phyloP scores from a whole-genome alignment of 2,329 filamentous ascomycete genomes.

The Arachnomyces sp. region DNA sequence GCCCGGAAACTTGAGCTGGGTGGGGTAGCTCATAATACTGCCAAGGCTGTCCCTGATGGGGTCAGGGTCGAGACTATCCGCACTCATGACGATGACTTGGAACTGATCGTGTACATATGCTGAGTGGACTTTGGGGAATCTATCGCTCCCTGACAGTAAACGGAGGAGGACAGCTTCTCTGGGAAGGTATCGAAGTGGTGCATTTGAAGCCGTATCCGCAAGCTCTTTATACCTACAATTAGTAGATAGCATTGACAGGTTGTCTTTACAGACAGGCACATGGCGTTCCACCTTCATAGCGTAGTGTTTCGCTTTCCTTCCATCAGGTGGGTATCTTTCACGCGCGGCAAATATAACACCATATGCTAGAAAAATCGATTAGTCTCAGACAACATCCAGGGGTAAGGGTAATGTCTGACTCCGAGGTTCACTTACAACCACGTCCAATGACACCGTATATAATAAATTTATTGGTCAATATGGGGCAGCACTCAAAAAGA shows the following conservation, averaged over 20 bases:
- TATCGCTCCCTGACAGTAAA: constrained; percentile 16
- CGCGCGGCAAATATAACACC: constrained; percentile 16
- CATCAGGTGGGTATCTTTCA: constrained; percentile 3
- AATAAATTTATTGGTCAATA: no score
- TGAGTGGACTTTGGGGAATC: constrained; percentile 22
- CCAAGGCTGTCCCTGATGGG: neutral
- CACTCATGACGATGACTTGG: constrained; percentile 22
- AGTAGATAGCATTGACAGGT: neutral
- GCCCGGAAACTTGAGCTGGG: no score
- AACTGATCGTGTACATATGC: constrained; percentile 20
- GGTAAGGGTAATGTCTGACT: no score
- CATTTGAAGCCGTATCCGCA: neutral
- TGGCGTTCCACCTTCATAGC: constrained; percentile 18
- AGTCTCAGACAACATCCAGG: no score
- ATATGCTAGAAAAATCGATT: constrained; percentile 11
- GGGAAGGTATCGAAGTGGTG: constrained; percentile 15
- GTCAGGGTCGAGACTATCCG: constrained; percentile 15
- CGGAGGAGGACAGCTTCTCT: constrained; percentile 21
- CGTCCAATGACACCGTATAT: no score
- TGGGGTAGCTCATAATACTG: no score
- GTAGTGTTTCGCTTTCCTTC: constrained; percentile 9
- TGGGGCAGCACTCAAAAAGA: no score
- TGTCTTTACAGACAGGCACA: no score
- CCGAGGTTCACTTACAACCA: no score
- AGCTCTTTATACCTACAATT: neutral